A percentile compares a stretch with the other conserved stretches of the same genome.
These are phyloP conservation scores for Fusarium sarcochroum DNA, from an alignment of 2,329 filamentous ascomycete genomes.

Conservation along the genomic window DNA sequence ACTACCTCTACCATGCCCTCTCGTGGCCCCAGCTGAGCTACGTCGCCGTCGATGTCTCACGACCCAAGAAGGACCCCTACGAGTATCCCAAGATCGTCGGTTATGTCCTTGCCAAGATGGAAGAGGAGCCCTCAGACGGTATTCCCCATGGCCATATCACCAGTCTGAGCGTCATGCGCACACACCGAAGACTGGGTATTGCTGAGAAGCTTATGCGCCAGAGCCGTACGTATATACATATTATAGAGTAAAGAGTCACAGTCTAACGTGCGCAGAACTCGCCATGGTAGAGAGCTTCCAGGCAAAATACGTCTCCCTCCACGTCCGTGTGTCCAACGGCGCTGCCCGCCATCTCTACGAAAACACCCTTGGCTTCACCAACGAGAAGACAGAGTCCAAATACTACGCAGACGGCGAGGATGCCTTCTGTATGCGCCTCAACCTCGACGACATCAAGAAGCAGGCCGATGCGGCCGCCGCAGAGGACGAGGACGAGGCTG, in stretches of 20 bases:
- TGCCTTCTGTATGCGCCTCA: conserved; percentile 93
- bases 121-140: conserved; percentile 94
- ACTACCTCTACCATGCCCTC: conserved; percentile 98
- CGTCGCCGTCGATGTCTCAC: conserved; percentile 92
- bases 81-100: conserved; percentile 98
- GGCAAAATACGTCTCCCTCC: conserved; percentile 93
- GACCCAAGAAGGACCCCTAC: conserved; percentile 81
- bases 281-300: conserved; percentile 97
- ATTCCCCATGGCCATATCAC: conserved; percentile 97
- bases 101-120: conserved; percentile 99
- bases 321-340: conserved; percentile 94
- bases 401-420: conserved; percentile 99
- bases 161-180: conserved; percentile 94
- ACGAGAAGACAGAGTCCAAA: conserved; percentile 87
- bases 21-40: conserved; percentile 98
- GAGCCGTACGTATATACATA: conserved; percentile 75
- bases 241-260: no score
- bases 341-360: conserved; percentile 94
- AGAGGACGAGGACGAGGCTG: conserved; percentile 60
- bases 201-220: conserved; percentile 98
- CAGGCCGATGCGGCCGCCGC: conserved; percentile 57
- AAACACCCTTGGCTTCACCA: conserved; percentile 89
- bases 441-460: conserved; percentile 75
- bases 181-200: conserved; percentile 89
- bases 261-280: conserved; percentile 70